These are phyloP conservation scores for Candida nitratophila DNA, from an alignment of 805 yeast species.

Conservation along the genomic window DNA sequence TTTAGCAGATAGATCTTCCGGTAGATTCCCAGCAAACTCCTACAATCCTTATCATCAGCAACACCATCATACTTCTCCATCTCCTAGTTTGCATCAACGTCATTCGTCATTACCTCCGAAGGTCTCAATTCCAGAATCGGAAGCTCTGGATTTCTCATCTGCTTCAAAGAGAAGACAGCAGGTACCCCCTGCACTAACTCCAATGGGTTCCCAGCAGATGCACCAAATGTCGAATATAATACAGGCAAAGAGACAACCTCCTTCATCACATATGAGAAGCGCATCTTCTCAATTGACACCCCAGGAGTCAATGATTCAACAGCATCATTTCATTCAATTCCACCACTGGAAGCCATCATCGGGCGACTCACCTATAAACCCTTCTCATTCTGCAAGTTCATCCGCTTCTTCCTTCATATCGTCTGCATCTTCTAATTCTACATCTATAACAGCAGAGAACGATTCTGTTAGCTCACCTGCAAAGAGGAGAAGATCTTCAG, in stretches of 20 bases:
- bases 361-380: not conserved
- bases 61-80: not conserved
- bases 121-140: conserved; percentile 6
- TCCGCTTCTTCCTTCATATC: not conserved
- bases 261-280: not conserved
- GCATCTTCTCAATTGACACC: not conserved
- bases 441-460: not conserved
- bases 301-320: conserved; percentile 34
- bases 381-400: not conserved
- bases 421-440: not conserved
- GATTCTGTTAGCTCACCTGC: not conserved
- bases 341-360: conserved; percentile 40
- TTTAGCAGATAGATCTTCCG: conserved; percentile 19
- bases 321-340: conserved; percentile 42
- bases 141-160: not conserved
- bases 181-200: conserved; percentile 1
- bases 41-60: not conserved
- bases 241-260: not conserved
- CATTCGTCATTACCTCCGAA: conserved; percentile 34
- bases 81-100: conserved; percentile 23
- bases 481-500: conserved; percentile 2
- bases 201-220: not conserved
- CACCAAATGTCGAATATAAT: not conserved
- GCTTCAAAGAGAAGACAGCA: not conserved
- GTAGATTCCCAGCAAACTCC: conserved; percentile 10